These are phyloP conservation scores for Austroboletus novae-zelandiae DNA, from an alignment of 1,284 basidiomycete species.

Conservation along the genomic window DNA sequence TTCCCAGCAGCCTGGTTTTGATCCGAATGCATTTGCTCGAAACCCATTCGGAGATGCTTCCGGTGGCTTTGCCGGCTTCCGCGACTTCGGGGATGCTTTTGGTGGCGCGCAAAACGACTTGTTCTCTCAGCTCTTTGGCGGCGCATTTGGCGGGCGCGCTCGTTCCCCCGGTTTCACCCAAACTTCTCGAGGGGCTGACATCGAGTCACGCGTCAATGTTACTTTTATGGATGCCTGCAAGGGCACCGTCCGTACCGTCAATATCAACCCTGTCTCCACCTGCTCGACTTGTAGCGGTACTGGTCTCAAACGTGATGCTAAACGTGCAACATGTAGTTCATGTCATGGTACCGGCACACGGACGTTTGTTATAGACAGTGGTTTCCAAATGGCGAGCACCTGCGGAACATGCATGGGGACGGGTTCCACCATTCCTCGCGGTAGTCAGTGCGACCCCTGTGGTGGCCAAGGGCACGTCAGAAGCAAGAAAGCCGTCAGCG, in stretches of 20 bases:
- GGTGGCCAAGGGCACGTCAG: conserved; percentile 88
- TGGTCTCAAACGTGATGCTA: conserved; percentile 86
- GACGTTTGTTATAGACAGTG: conserved; percentile 90
- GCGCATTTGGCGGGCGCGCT: conserved; percentile 55
- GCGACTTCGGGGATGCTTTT: conserved; percentile 70
- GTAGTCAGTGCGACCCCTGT: conserved; percentile 80
- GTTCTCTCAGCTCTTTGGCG: conserved; percentile 87
- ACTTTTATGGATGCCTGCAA: conserved; percentile 94
- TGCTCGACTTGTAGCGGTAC: conserved; percentile 85
- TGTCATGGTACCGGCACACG: conserved; percentile 89
- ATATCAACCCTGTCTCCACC: conserved; percentile 79
- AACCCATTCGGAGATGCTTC: conserved; percentile 46
- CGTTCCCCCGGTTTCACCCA: conserved; percentile 48
- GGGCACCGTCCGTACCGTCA: conserved; percentile 79
- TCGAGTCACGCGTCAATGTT: conserved; percentile 78
- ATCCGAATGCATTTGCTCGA: conserved; percentile 74
- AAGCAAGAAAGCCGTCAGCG: conserved; percentile 73
- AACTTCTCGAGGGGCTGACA: conserved; percentile 74
- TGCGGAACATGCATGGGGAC: conserved; percentile 85
- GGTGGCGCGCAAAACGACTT: conserved; percentile 63
- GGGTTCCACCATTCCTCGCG: conserved; percentile 79
- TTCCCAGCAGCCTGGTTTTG: conserved; percentile 91
- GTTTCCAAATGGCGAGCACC: conserved; percentile 97
- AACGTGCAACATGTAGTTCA: conserved; percentile 75
- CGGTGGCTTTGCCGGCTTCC: conserved; percentile 67